Evolutionary conservation across 2,329 filamentous ascomycete genomes (phyloP).

Genomic region (Colletotrichum abscissum): DNA sequence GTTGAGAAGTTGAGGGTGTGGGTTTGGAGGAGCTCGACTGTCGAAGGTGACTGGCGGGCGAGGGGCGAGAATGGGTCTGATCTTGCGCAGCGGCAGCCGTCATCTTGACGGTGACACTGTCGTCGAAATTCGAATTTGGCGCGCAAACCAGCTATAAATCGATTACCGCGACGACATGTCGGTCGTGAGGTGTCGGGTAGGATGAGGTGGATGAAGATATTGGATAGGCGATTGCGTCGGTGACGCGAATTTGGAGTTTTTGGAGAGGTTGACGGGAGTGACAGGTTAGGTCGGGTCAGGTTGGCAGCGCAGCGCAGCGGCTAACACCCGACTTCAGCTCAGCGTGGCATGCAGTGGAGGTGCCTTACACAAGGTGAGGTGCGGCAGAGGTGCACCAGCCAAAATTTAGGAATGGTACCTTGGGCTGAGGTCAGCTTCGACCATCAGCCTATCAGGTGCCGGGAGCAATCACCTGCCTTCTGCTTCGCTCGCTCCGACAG

Average conservation of each 20-base stretch:
- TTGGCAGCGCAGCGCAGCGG: slow-evolving; percentile 3
- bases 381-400: slow-evolving; percentile 5
- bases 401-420: slow-evolving; percentile 32
- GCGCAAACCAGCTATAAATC: slow-evolving; percentile 17
- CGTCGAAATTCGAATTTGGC: slow-evolving; percentile 9
- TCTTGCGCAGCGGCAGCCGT: slow-evolving; percentile 31
- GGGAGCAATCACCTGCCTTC: neutral
- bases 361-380: neutral
- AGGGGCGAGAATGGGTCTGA: slow-evolving; percentile 17
- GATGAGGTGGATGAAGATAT: slow-evolving; percentile 18
- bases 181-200: slow-evolving; percentile 18
- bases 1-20: slow-evolving; percentile 27
- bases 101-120: slow-evolving; percentile 22
- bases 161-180: slow-evolving; percentile 32
- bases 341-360: neutral
- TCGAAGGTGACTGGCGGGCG: slow-evolving; percentile 28
- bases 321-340: slow-evolving; percentile 16
- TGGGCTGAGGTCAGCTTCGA: slow-evolving; percentile 29
- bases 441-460: slow-evolving; percentile 25
- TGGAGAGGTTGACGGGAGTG: slow-evolving; percentile 28
- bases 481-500: neutral
- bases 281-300: slow-evolving; percentile 17
- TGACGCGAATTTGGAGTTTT: slow-evolving; percentile 36
- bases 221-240: slow-evolving; percentile 27
- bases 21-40: slow-evolving; percentile 30